Percentiles rank a stretch among this genome's conserved stretches.
Evolutionary conservation across 768 basidiomycete species (phyloP).

Genomic region (Lactarius hatsudake): DNA sequence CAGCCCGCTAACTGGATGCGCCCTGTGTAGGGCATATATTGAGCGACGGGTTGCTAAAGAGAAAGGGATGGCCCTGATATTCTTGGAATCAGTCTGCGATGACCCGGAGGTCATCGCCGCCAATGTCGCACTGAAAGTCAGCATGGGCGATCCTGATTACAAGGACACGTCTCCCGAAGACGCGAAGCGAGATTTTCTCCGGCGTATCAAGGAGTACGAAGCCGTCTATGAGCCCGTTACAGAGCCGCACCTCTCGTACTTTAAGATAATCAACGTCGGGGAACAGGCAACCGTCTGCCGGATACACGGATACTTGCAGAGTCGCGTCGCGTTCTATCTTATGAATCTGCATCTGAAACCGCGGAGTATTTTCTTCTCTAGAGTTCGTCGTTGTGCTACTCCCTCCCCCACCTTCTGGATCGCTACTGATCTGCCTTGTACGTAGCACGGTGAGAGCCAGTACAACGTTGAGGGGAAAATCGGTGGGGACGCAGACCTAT

Average conservation of each 20-base stretch:
- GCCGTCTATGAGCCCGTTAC: conserved; percentile 93
- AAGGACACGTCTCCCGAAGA: conserved; percentile 80
- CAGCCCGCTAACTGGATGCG: not conserved
- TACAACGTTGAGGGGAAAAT: conserved; percentile 97
- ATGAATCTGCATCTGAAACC: conserved; percentile 99
- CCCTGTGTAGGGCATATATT: conserved; percentile 64
- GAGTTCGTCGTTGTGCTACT: conserved; percentile 51
- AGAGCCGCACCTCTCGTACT: conserved; percentile 85
- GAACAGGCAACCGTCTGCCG: conserved; percentile 79
- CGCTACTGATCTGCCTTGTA: conserved; percentile 16
- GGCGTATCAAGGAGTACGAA: conserved; percentile 91
- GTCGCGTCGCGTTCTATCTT: conserved; percentile 95
- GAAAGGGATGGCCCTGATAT: conserved; percentile 83
- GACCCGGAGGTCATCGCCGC: conserved; percentile 93
- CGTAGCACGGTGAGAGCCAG: conserved; percentile 95
- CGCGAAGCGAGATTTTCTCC: conserved; percentile 86
- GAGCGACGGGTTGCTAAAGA: conserved; percentile 81
- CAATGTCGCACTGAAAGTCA: conserved; percentile 94
- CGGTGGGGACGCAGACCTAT: conserved; percentile 92
- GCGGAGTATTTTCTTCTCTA: conserved; percentile 91
- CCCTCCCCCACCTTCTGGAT: conserved; percentile 7
- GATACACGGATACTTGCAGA: conserved; percentile 94
- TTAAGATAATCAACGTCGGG: conserved; percentile 92
- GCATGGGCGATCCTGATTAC: conserved; percentile 97
- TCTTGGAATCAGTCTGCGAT: conserved; percentile 92